Evolutionary conservation across 257 asterid species (phyloP).

Genomic region (Gentiana macrophylla): DNA sequence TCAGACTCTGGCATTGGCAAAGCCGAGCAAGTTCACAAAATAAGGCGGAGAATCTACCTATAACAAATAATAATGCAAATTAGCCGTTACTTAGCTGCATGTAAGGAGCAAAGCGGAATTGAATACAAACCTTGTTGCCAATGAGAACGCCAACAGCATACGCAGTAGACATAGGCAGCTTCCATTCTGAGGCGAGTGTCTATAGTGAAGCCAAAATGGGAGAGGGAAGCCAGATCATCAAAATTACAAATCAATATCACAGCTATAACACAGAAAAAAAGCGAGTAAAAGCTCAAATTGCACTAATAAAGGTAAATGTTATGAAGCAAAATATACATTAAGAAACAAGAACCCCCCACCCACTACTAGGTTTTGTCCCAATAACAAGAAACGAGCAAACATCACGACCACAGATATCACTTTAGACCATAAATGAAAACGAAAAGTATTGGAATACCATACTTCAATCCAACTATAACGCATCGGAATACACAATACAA

Average conservation of each 20-base stretch:
- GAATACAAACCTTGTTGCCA: slow-evolving; percentile 54
- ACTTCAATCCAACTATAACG: neutral
- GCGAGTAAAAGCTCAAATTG: neutral
- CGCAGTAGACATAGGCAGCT: slow-evolving; percentile 39
- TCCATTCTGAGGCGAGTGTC: slow-evolving; percentile 55
- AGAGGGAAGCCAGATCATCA: neutral
- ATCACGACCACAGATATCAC: too few species aligned
- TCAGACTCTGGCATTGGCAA: too few species aligned
- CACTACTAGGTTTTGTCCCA: too few species aligned
- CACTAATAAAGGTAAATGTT: too few species aligned
- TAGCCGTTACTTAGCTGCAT: slow-evolving; percentile 6
- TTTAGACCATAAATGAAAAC: too few species aligned
- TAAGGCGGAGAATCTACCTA: too few species aligned
- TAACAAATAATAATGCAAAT: neutral
- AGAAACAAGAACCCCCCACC: too few species aligned
- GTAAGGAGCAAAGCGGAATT: slow-evolving; percentile 6
- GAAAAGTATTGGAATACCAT: neutral
- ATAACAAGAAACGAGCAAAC: neutral
- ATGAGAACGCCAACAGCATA: slow-evolving; percentile 57
- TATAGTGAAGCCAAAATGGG: slow-evolving; percentile 16
- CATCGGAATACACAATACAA: neutral
- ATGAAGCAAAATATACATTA: too few species aligned
- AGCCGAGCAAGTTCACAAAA: too few species aligned
- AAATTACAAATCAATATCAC: slow-evolving; percentile 10
- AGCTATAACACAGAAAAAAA: slow-evolving; percentile 2